Evolutionary conservation across 768 basidiomycete genomes (phyloP).

Genomic region (Termitomyces sp.): DNA sequence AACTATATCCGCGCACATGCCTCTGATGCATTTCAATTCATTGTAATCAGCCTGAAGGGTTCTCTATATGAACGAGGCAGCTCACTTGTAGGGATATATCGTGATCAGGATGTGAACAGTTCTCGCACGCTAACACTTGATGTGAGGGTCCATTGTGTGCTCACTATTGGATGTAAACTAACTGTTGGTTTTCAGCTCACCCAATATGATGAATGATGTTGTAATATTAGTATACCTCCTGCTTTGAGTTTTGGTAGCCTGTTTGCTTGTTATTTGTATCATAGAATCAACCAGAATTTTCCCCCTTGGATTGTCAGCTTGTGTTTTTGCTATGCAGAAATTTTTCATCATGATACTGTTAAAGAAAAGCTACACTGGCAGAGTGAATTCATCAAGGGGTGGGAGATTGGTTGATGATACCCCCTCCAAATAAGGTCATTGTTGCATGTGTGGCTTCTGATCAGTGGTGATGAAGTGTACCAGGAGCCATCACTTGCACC

Average conservation of each 20-base stretch:
- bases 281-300: too few relatives aligned
- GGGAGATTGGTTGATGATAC: too few relatives aligned
- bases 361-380: too few relatives aligned
- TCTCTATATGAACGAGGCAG: slow-evolving; percentile 89
- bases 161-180: neutral
- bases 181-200: neutral
- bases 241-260: neutral
- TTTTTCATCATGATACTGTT: too few relatives aligned
- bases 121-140: slow-evolving; percentile 90
- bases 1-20: slow-evolving; percentile 88
- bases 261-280: neutral
- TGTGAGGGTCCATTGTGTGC: slow-evolving; percentile 39
- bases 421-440: too few relatives aligned
- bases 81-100: slow-evolving; percentile 90
- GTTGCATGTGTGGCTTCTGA: too few relatives aligned
- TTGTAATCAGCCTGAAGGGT: slow-evolving; percentile 95
- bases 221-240: neutral
- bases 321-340: too few relatives aligned
- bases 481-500: too few relatives aligned
- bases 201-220: slow-evolving; percentile 1
- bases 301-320: too few relatives aligned
- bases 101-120: slow-evolving; percentile 92
- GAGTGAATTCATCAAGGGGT: too few relatives aligned
- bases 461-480: too few relatives aligned
- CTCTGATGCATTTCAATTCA: slow-evolving; percentile 86